Base-by-base conservation (phyloP, 208 protist genomes). In the Phytomonas sp. region DNA sequence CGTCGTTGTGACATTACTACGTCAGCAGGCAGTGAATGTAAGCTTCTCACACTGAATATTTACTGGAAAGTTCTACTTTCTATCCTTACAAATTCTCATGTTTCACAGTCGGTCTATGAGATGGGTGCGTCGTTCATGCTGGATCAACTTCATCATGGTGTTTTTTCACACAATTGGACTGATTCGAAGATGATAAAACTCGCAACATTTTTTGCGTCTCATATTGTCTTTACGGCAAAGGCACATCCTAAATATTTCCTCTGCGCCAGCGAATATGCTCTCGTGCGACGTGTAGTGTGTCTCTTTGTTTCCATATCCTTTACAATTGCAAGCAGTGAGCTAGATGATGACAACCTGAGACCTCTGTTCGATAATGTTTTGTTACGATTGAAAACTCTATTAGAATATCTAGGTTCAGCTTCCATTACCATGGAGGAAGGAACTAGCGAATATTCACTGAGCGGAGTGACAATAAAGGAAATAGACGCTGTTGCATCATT, bases 151-250 rank as follows among this genome's bases (percentile, higher is more conserved):
- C 74, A 72, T 31, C 75, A 76, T 42, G 78, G 79, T 26, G 71
- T 89, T n/a, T 73, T 90, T 60, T 82, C 87, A 32, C 87, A 93
- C 71, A 83, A 93, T 66, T 93, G 87, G 87, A 84, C 71, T 6
- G 83, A 90, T 70, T 73, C 69, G 19, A 82, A 74, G 73, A 73
- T 78, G 62, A 77, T 77, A 40, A 82, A 80, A 19, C 70, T 93
- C 0, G 72, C 84, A 40, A 68, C 87, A 2, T 89, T 93, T 74
- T 84, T 89, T 40, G 87, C 87, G 5, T 93, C 87, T 16, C 84
- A 93, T 67, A 52, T 88, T 12, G 80, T 84, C 34, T 76, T 83
- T 6, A 72, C 82, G 3, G 79, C 84, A 40, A 79, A 82, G 29
- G 82, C 83, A 1, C 79, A 89, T 66, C 82, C 87, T 4, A 65